Evolutionary conservation across 306 rosid genomes (phyloP).

Genomic region (Astragalus glycyphyllos): DNA sequence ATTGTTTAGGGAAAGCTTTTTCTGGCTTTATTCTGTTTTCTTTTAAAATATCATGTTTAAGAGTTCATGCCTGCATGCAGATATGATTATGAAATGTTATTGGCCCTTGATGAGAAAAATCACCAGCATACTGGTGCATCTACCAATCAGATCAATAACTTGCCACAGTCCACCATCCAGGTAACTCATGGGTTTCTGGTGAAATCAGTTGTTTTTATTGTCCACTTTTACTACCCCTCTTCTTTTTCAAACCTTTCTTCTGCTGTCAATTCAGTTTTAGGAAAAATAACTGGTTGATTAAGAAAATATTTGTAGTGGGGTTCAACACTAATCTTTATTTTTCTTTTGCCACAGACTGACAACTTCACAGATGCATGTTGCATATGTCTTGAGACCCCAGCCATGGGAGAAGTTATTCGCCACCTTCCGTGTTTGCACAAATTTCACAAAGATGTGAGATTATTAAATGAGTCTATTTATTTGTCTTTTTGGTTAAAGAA

Average conservation of each 20-base stretch:
- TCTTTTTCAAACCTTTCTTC: too few species aligned
- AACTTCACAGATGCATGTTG: conserved; percentile 78
- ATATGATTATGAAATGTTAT: conserved; percentile 84
- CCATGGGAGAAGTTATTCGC: conserved; percentile 73
- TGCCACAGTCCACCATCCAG: conserved; percentile 89
- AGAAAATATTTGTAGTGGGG: conserved; percentile 12
- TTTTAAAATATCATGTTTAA: background rate
- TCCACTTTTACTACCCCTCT: too few species aligned
- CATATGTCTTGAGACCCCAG: conserved; percentile 85
- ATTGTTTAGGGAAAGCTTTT: background rate
- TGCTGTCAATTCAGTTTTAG: conserved; percentile 3
- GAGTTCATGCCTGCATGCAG: conserved; percentile 51
- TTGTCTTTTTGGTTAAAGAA: background rate
- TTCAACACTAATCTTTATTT: conserved; percentile 34
- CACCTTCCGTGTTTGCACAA: conserved; percentile 98
- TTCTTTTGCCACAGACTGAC: conserved; percentile 63
- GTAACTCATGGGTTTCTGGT: conserved; percentile 44
- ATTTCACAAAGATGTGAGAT: conserved; percentile 91
- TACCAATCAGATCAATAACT: conserved; percentile 66
- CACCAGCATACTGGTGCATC: conserved; percentile 92
- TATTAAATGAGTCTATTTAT: conserved; percentile 12
- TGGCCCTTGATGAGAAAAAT: conserved; percentile 89
- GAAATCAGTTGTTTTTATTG: background rate
- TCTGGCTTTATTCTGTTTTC: background rate
- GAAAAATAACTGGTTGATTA: conserved; percentile 11